Evolutionary conservation across 140 eudicot genomes (phyloP), one percentile per base, ranked within the genome.

Genomic region (Ambrosia hybrid): DNA sequence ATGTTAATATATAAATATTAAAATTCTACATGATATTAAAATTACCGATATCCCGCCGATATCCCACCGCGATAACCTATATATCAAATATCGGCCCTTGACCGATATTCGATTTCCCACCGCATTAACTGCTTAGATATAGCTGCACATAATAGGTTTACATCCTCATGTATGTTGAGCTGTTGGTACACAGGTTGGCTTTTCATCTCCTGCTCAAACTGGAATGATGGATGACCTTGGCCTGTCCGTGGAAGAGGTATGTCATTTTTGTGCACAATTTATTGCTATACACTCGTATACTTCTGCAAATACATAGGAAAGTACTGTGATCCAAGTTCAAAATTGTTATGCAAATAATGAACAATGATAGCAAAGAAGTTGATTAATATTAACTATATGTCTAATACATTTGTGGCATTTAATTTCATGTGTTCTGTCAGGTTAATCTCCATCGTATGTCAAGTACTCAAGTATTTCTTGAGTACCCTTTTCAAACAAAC

Each of bases 191-290:
- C 84, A 89, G 96, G 85, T 82, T 62, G 93, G 92, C 64, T 89
- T 77, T 80, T 80, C 96, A 13, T 86, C 96, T 51, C 96, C 93
- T 65, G 92, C 88, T 75, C 85, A 86, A 70, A 82, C 80, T 30
- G 92, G 83, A 72, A 86, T 86, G 51, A 76, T 84, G 79, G 75
- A 83, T 48, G 93, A 89, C 63, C 84, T 89, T 51, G 77, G 73
- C 61, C 76, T 89, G 73, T 82, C 96, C 7, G 65, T 87, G 73
- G 93, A 88, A 62, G 85, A 89, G 77, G 96, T 89, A 65, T 51
- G 30, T 52, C 72, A 69, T 69, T 59, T 66, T 55, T 66, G 39
- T 36, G 67, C 9, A 68, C 55, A 7, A 15, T 45, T 11, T 45
- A 13, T 12, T 56, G 53, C 6, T 6, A 0, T 46, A 41, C 43